These are phyloP conservation scores for Karstenula rhodostoma DNA, from an alignment of 2,329 filamentous ascomycete genomes.

Conservation along the genomic window DNA sequence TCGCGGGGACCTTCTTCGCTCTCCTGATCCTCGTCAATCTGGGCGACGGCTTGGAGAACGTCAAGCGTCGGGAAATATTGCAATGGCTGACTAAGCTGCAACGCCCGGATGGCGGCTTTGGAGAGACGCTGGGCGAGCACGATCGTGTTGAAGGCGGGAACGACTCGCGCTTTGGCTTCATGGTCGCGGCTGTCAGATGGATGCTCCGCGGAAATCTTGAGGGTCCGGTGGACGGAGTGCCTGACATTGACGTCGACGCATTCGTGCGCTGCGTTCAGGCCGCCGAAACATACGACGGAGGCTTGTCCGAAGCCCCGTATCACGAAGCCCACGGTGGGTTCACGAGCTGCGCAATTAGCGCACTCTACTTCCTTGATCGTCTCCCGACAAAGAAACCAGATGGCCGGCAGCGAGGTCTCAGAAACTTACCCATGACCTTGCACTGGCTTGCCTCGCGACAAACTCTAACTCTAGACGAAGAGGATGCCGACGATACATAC, in stretches of 20 bases:
- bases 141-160: constrained; percentile 75
- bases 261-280: constrained; percentile 75
- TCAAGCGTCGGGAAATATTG: constrained; percentile 73
- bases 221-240: constrained; percentile 62
- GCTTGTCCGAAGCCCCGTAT: constrained; percentile 78
- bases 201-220: constrained; percentile 72
- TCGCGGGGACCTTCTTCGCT: constrained; percentile 90
- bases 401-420: constrained; percentile 42
- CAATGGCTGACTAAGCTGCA: constrained; percentile 80
- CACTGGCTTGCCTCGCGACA: constrained; percentile 59
- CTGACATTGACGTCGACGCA: constrained; percentile 77
- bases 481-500: constrained; percentile 51
- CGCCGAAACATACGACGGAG: constrained; percentile 81
- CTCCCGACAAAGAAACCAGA: constrained; percentile 52
- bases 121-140: constrained; percentile 74
- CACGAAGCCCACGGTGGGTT: constrained; percentile 91
- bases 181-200: constrained; percentile 82
- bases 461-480: constrained; percentile 53
- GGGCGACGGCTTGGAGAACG: constrained; percentile 66
- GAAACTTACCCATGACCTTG: constrained; percentile 50
- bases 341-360: constrained; percentile 85
- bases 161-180: constrained; percentile 89
- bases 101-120: constrained; percentile 87
- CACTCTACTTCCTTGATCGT: constrained; percentile 77
- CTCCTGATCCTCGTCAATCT: constrained; percentile 75